Evolutionary conservation across 1,284 basidiomycete genomes (phyloP), one percentile per base, ranked within the genome.

Genomic region (Cryptococcus sp.): DNA sequence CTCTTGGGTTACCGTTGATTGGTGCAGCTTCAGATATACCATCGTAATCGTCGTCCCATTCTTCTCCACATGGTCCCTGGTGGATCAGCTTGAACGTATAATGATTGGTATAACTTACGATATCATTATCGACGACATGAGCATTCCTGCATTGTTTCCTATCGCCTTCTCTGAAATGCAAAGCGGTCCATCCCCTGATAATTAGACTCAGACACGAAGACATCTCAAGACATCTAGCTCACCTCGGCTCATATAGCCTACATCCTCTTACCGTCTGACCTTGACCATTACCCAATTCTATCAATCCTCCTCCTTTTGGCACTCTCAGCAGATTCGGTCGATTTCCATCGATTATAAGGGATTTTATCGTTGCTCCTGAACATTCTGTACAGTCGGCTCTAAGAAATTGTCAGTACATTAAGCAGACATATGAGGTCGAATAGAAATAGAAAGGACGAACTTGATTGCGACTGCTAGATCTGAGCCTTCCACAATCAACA

Each of bases 21-120:
- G 73, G 70, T 13, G 63, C 61, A 31, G 60, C 63, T 49, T 75
- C 72, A 5, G 61, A 50, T 1, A 64, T 46, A 0, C 77, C 76
- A 53, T 78, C 77, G 50, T 78, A 78, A 6, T 73, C 72, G 46
- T 72, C 68, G 55, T 78, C 77, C 76, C 77, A 77, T 59, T 78
- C 77, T 54, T 78, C 77, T 7, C 77, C 77, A 34, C 70, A 72
- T 4, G 76, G 77, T 2, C 77, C 77, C 76, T 78, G 46, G 31
- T 10, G 15, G 44, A 42, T 1, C 41, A 44, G 10, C 49, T 11
- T n/a, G 37, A 15, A 37, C 23, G 8, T 10, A 41, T 13, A 7
- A 30, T 31, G 14, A 35, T 48, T 11, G 15, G n/a, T 47, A 15
- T 15, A 23, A 44, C 70, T 54, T 35, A 76, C 76, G 49, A 78